These are phyloP conservation scores for Alloteropsis angusta DNA, from an alignment of 202 grass and related monocot species.

Conservation along the genomic window DNA sequence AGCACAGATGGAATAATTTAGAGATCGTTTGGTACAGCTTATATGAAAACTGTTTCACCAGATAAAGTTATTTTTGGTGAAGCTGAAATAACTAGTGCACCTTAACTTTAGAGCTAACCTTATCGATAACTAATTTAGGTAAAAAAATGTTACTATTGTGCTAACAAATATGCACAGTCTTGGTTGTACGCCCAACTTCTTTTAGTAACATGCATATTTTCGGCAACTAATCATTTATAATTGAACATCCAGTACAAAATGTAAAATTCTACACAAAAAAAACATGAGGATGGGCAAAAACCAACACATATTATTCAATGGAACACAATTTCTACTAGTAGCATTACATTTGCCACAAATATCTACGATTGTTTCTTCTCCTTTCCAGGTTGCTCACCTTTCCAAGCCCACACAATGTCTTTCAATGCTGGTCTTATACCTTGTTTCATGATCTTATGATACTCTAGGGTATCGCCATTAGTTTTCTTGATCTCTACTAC, in stretches of 20 bases:
- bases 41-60: too few species aligned
- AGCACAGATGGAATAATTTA: too few species aligned
- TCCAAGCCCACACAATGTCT: conserved; percentile 92
- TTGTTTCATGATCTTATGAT: conserved; percentile 54
- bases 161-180: background rate
- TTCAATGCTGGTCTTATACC: conserved; percentile 59
- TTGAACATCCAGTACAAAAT: background rate
- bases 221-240: background rate
- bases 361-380: background rate
- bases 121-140: background rate
- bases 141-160: background rate
- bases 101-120: background rate
- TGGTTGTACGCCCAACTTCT: background rate
- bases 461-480: conserved; percentile 74
- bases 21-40: too few species aligned
- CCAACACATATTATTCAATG: too few species aligned
- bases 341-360: background rate
- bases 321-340: background rate
- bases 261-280: background rate
- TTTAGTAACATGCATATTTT: background rate
- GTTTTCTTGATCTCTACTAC: conserved; percentile 76
- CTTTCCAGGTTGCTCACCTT: conserved; percentile 41
- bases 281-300: background rate
- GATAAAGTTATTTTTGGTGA: too few species aligned
- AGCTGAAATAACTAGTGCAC: too few species aligned